These are phyloP conservation scores for Aspergillus viridinutans DNA, from an alignment of 2,329 filamentous ascomycete species.

Conservation along the genomic window DNA sequence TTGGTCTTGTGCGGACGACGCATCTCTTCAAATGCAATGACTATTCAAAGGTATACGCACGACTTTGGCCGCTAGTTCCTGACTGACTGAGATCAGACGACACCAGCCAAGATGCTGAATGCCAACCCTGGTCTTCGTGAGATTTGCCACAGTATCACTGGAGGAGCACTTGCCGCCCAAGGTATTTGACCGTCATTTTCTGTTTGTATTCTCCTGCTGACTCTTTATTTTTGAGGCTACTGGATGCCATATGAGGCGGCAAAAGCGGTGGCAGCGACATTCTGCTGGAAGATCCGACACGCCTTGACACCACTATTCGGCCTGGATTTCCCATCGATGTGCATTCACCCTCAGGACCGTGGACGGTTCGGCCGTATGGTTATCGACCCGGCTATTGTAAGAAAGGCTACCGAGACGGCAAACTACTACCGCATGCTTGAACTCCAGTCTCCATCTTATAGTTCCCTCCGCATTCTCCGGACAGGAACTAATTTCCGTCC, in stretches of 20 bases:
- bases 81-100: slow-evolving; percentile 57
- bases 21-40: slow-evolving; percentile 89
- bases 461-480: not conserved
- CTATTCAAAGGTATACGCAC: slow-evolving; percentile 70
- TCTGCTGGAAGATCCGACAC: slow-evolving; percentile 78
- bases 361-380: slow-evolving; percentile 63
- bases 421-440: slow-evolving; percentile 32
- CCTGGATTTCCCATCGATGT: slow-evolving; percentile 69
- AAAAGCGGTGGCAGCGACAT: slow-evolving; percentile 79
- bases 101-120: slow-evolving; percentile 76
- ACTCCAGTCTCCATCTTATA: not conserved
- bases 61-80: not conserved
- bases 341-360: slow-evolving; percentile 57
- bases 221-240: slow-evolving; percentile 61
- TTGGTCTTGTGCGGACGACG: slow-evolving; percentile 88
- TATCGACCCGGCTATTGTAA: slow-evolving; percentile 57
- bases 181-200: slow-evolving; percentile 49
- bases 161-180: slow-evolving; percentile 84
- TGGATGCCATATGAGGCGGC: slow-evolving; percentile 94
- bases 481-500: slow-evolving; percentile 2
- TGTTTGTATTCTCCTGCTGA: not conserved
- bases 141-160: slow-evolving; percentile 93
- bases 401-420: slow-evolving; percentile 44
- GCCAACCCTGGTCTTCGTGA: slow-evolving; percentile 77
- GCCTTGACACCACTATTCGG: slow-evolving; percentile 91